Percentiles rank a stretch among this genome's conserved stretches.
phyloP scores from a whole-genome alignment of 495 filamentous ascomycete species.

The Penicillium samsonianum region DNA sequence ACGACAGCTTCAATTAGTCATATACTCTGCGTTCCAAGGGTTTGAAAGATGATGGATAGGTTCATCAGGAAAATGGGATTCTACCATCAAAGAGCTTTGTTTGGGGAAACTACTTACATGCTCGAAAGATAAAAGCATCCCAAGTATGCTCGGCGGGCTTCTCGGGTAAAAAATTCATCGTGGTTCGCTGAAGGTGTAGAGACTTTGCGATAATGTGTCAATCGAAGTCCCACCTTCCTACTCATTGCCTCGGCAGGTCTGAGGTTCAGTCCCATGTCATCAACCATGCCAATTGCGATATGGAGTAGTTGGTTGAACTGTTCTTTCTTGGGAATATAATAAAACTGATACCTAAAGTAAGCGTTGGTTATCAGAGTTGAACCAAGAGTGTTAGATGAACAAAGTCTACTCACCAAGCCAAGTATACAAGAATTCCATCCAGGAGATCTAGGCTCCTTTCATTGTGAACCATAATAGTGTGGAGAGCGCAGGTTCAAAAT shows the following conservation, averaged over 20 bases:
- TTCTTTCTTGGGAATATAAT: neutral
- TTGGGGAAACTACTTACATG: neutral
- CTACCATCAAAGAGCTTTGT: neutral
- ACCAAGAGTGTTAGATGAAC: neutral
- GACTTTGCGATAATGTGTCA: neutral
- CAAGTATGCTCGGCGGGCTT: neutral
- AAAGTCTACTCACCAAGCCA: neutral
- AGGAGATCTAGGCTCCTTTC: slow-evolving; percentile 3
- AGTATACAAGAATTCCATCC: neutral
- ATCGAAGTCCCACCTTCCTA: neutral
- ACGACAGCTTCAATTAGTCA: neutral
- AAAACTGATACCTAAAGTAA: neutral
- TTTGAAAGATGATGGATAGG: too few species aligned
- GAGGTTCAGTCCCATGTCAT: neutral
- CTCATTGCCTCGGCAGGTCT: neutral
- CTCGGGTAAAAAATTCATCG: neutral
- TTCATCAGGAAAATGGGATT: neutral
- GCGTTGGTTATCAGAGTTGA: neutral
- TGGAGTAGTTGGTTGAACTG: slow-evolving; percentile 1
- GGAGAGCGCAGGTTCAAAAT: neutral
- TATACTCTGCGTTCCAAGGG: neutral
- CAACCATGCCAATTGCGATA: neutral
- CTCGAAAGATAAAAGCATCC: neutral
- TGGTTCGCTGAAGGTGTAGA: neutral
- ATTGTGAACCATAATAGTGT: neutral